Percentiles rank a stretch among this genome's conserved stretches.
These are phyloP conservation scores for Puccinia polysora DNA, from an alignment of 1,284 basidiomycete genomes.

Conservation along the genomic window DNA sequence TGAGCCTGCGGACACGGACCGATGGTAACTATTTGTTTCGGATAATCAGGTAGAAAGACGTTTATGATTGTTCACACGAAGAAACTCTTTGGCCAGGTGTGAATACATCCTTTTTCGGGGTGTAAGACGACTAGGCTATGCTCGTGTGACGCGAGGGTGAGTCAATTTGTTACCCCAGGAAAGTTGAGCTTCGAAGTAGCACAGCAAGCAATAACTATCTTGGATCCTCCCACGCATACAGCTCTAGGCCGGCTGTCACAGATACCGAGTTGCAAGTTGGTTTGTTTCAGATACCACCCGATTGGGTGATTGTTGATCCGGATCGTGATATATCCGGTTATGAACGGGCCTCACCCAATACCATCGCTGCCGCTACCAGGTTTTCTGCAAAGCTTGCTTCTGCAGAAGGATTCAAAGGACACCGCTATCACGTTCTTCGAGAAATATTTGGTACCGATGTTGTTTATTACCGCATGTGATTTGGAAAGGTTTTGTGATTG, in stretches of 20 bases:
- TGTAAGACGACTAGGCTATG: conserved; percentile 36
- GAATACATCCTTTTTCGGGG: conserved; percentile 42
- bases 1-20: conserved; percentile 64
- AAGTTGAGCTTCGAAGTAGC: conserved; percentile 25
- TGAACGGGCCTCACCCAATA: conserved; percentile 12
- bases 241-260: conserved; percentile 47
- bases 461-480: conserved; percentile 43
- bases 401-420: conserved; percentile 44
- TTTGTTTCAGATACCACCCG: conserved; percentile 46
- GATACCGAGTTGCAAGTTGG: conserved; percentile 49
- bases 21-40: conserved; percentile 73
- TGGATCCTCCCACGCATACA: background rate
- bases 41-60: conserved; percentile 63
- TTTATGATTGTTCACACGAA: background rate
- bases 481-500: no score
- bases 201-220: conserved; percentile 18
- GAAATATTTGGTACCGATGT: conserved; percentile 44
- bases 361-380: conserved; percentile 7
- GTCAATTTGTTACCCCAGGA: background rate
- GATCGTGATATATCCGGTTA: conserved; percentile 33
- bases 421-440: conserved; percentile 44
- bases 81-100: conserved; percentile 21
- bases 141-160: conserved; percentile 40
- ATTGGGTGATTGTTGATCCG: conserved; percentile 29
- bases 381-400: conserved; percentile 38